A percentile compares a stretch with the other conserved stretches of the same genome.
phyloP scores from a whole-genome alignment of 805 yeast genomes.

The Yarrowia deformans region DNA sequence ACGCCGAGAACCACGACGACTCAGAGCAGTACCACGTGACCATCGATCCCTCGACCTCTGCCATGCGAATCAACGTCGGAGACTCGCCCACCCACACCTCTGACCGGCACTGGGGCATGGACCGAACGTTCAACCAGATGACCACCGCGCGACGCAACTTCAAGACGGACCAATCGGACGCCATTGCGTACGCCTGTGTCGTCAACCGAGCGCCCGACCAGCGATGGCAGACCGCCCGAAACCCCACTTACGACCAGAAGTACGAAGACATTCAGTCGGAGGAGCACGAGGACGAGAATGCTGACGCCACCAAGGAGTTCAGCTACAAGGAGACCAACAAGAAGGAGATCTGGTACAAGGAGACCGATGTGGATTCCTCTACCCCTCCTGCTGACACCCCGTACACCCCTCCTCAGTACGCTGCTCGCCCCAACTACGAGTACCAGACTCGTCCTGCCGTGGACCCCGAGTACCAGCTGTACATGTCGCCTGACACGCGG shows the following conservation, averaged over 20 bases:
- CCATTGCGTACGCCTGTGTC: slow-evolving; percentile 33
- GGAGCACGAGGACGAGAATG: neutral
- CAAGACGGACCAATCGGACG: slow-evolving; percentile 26
- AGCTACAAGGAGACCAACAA: slow-evolving; percentile 21
- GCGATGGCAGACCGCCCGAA: slow-evolving; percentile 16
- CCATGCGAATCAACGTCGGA: slow-evolving; percentile 22
- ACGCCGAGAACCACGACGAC: slow-evolving; percentile 27
- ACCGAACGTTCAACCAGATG: slow-evolving; percentile 31
- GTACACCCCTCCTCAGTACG: slow-evolving; percentile 18
- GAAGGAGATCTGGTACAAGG: slow-evolving; percentile 26
- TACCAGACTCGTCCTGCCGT: slow-evolving; percentile 9
- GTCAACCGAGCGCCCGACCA: slow-evolving; percentile 9
- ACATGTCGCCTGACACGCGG: slow-evolving; percentile 29
- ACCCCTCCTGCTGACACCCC: neutral
- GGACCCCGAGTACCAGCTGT: slow-evolving; percentile 37
- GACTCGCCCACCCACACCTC: slow-evolving; percentile 32
- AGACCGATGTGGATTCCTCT: neutral
- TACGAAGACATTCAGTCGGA: slow-evolving; percentile 14
- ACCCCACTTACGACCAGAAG: slow-evolving; percentile 32
- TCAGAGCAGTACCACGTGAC: slow-evolving; percentile 18
- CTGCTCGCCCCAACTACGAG: slow-evolving; percentile 9
- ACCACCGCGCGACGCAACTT: slow-evolving; percentile 14
- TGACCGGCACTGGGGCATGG: slow-evolving; percentile 20
- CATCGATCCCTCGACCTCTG: slow-evolving; percentile 19
- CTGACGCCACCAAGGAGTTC: slow-evolving; percentile 19